Percentiles rank a stretch among this genome's conserved stretches.
These are phyloP conservation scores for Phytophthora pisi DNA, from an alignment of 352 stramenopile genomes.

Conservation along the genomic window DNA sequence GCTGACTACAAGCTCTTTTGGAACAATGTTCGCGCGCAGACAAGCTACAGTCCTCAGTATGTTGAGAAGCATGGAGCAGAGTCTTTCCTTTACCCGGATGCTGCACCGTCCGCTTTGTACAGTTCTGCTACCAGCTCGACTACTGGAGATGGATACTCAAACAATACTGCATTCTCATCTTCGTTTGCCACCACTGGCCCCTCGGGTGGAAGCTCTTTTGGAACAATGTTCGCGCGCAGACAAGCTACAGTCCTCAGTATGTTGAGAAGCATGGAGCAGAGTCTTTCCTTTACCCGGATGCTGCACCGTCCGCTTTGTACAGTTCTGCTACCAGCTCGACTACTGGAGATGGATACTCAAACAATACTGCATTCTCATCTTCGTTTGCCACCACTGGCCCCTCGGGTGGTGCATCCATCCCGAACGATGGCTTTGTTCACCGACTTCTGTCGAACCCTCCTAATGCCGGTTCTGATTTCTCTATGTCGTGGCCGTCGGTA, in stretches of 20 bases:
- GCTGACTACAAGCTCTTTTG: slow-evolving; percentile 1
- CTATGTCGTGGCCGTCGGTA: background rate
- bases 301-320: background rate
- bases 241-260: background rate
- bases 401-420: too few relatives aligned
- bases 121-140: background rate
- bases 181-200: too few relatives aligned
- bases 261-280: slow-evolving; percentile 1
- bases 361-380: too few relatives aligned
- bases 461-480: slow-evolving; percentile 3
- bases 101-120: background rate
- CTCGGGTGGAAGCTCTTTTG: slow-evolving; percentile 7
- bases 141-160: slow-evolving; percentile 8
- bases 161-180: too few relatives aligned
- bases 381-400: too few relatives aligned
- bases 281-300: background rate
- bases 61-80: slow-evolving; percentile 1
- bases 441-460: background rate
- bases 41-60: background rate
- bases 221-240: slow-evolving; percentile 1
- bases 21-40: slow-evolving; percentile 1
- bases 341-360: slow-evolving; percentile 8
- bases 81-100: background rate
- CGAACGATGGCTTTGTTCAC: background rate
- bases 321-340: background rate